These are phyloP conservation scores for Ustilago crameri DNA, from an alignment of 1,284 basidiomycete species.

Conservation along the genomic window DNA sequence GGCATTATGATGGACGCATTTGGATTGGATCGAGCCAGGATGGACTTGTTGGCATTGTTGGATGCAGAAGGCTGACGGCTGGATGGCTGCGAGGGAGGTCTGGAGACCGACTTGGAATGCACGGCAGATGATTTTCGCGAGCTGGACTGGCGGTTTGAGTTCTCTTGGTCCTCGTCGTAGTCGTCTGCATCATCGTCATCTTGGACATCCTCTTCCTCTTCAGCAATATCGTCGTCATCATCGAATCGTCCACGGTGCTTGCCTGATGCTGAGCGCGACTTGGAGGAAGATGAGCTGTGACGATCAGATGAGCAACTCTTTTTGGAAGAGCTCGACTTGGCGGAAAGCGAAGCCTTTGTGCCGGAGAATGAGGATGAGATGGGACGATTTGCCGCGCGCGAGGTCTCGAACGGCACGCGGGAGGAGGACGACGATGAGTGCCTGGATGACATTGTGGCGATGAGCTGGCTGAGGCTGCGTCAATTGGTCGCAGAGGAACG, in stretches of 20 bases:
- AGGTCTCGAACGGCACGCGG: constrained; percentile 39
- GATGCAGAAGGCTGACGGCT: constrained; percentile 37
- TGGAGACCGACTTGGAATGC: constrained; percentile 18
- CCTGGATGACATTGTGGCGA: constrained; percentile 29
- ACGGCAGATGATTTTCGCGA: constrained; percentile 23
- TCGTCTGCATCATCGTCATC: constrained; percentile 16
- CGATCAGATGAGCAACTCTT: constrained; percentile 16
- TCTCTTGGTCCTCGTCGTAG: constrained; percentile 27
- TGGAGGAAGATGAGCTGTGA: constrained; percentile 28
- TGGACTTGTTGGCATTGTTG: constrained; percentile 44
- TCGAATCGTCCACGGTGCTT: constrained; percentile 47
- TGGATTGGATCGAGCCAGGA: constrained; percentile 38
- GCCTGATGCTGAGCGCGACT: constrained; percentile 35
- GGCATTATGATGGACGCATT: constrained; percentile 45
- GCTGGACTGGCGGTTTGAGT: constrained; percentile 16
- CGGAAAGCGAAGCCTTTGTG: constrained; percentile 43
- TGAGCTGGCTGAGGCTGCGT: background rate
- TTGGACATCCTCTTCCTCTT: constrained; percentile 27
- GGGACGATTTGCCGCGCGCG: constrained; percentile 42
- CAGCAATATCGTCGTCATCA: constrained; percentile 43
- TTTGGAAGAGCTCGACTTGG: constrained; percentile 21
- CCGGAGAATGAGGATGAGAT: constrained; percentile 48
- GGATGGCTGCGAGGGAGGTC: constrained; percentile 22
- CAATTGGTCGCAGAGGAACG: too few relatives aligned
- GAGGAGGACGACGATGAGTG: constrained; percentile 32